Base-by-base conservation (phyloP, 2,329 filamentous ascomycete genomes). In the Cytospora chrysosperma region DNA sequence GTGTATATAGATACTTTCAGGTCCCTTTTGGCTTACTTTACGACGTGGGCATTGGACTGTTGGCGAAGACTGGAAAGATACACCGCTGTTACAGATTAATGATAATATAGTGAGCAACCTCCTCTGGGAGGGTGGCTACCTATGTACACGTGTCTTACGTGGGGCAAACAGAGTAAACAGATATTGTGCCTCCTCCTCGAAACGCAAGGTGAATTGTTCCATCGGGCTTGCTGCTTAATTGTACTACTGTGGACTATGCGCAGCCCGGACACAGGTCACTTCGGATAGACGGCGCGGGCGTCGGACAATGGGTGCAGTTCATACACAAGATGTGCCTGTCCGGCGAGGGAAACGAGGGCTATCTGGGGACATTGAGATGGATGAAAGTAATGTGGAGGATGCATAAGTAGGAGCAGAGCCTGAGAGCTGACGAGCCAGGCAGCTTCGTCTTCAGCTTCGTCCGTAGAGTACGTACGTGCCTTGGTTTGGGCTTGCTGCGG, bases 21-120 rank as follows among this genome's bases (percentile, higher is more conserved):
- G n/a, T 47, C n/a, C 21, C 24, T 43, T 47, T 47, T 24, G 43
- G n/a, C n/a, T 47, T 47, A 34, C 43, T 47, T 9, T 47, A 24
- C 43, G n/a, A 24, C n/a, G 43, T 47, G 21, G 10, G 43, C 43
- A 4, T 47, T 24, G 8, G 43, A 24, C 24, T 32, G 27, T 54
- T 32, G 27, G 58, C 28, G 37, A 55, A 34, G n/a, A 13, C 54
- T 59, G 54, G 54, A 27, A 28, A 53, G 49, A 51, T 62, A 51
- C 28, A 59, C 24, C 40, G 32, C 40, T 62, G 54, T 26, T 59
- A 51, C 54, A 43, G 30, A 52, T 54, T 62, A 62, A 62, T 62
- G 28, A 52, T 62, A 62, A 62, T 62, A 51, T n/a, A 55, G 26
- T 47, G 37, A 32, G 43, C 43, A n/a, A 47, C n/a, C 43, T 47